Evolutionary conservation across 1,284 basidiomycete genomes (phyloP), one percentile per base, ranked within the genome.

Genomic region (Papiliotrema fonsecae): DNA sequence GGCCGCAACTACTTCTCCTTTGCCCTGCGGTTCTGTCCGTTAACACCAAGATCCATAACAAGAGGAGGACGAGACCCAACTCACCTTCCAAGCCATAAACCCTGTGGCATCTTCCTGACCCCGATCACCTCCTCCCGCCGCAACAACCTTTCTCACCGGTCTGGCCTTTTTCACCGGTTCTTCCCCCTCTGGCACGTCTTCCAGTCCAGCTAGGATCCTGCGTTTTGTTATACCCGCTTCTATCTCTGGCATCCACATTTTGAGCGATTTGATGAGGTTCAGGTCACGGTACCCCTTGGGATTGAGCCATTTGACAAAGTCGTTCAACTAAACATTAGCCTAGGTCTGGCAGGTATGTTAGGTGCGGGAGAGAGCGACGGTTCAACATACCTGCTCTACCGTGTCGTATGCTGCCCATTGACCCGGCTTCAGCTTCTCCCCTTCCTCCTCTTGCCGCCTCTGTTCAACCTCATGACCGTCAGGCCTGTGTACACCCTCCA

Each of bases 361-460:
- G 31, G 24, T 24, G 18, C 10, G 40, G 21, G 35, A 32, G n/a
- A 6, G 47, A 28, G 39, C 36, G 38, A 35, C 46, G 42, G 46
- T 50, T 30, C 16, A 9, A 65, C 74, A 54, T 54, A 92, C 91
- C 82, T 91, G 84, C 62, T 96, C 89, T 5, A 86, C 72, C 54
- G 88, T 84, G 46, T 87, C 84, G 74, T 88, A 97, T 25, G 84
- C 84, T 9, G 81, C 92, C 94, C 94, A 98, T 61, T 94, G 85
- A 47, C 83, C 84, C 19, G 83, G 75, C 11, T 75, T 78, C 30
- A 97, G 76, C 57, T 84, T 79, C 7, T 84, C 84, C 13, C 84
- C 83, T 49, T 80, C 79, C 6, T 85, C 87, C 69, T 94, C 91
- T 45, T 83, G 81, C 27, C 73, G 69, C 57, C 86, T 76, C 50